phyloP scores from a whole-genome alignment of 1,284 basidiomycete species.

The Rhodotorula sp. region DNA sequence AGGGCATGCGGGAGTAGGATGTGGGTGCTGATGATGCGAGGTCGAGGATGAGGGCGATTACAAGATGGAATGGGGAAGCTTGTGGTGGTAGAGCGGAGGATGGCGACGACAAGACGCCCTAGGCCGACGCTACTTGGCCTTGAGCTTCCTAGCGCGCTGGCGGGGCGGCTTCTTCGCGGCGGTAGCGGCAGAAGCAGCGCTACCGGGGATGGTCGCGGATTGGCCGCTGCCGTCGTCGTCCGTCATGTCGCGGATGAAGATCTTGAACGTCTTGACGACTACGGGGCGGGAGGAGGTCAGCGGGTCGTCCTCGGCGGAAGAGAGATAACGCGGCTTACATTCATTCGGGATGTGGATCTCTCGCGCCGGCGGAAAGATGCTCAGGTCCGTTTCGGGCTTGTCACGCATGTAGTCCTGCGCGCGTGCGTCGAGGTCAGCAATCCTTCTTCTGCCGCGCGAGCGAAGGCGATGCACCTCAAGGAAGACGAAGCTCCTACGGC shows the following conservation, averaged over 20 bases:
- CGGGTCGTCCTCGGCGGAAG: not conserved
- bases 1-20: not conserved
- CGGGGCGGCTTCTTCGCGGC: not conserved
- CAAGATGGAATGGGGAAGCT: too few species aligned
- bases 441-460: too few species aligned
- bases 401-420: constrained; percentile 15
- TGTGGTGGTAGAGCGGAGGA: not conserved
- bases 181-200: not conserved
- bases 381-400: constrained; percentile 16
- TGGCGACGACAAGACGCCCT: not conserved
- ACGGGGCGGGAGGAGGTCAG: not conserved
- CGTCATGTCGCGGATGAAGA: constrained; percentile 23
- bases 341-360: constrained; percentile 27
- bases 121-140: not conserved
- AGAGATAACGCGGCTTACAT: not conserved
- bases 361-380: constrained; percentile 21
- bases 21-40: not conserved
- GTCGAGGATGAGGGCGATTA: not conserved
- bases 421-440: not conserved
- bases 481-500: constrained; percentile 15
- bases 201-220: not conserved
- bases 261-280: constrained; percentile 29
- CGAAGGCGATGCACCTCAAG: constrained; percentile 12
- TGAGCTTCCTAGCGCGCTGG: not conserved
- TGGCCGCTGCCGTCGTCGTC: constrained; percentile 14